Base-by-base conservation (phyloP, 2,329 filamentous ascomycete species). In the Myriosclerotinia curreyana region DNA sequence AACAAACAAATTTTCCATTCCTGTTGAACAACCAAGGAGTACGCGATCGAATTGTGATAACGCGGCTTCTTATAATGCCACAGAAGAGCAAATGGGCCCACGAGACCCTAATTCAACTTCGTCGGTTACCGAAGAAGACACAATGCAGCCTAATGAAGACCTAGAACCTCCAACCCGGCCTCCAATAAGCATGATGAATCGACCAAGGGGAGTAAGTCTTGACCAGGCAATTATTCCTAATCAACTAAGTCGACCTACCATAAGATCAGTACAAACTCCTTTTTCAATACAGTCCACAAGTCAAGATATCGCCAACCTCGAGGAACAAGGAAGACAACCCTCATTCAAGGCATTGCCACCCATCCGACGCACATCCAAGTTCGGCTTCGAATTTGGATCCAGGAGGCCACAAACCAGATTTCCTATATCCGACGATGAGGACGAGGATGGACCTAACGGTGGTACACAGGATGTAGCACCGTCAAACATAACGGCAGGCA, bases 311-410 rank as follows among this genome's bases (percentile, higher is more conserved):
- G 12, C 12, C 5, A 14, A 17, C 2, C 11, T 40, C 11, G 64
- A 64, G 15, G 64, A 67, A 22, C 64, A 64, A 38, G 65, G 65
- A 46, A 56, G 62, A 25, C 55, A 65, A 3, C 62, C 68, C 7
- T 68, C 69, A 1, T 87, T 87, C 67, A 62, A 65, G 49, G 42
- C 58, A 17, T 73, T 88, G 46, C 85, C 85, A 3, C 83, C 83
- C 1, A 85, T 87, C 65, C 79, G 83, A 53, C 79, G 83, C 40
- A 80, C 79, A 17, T 86, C 85, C 20, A 83, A 82, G 4, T 83
- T 87, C 72, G 81, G 81, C 50, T 70, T 79, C n/a, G 65, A 72
- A 64, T 71, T 76, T 71, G 67, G 71, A 64, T 65, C 73, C 61
- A 66, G 72, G 66, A 61, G 71, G 66, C 67, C 73, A 66, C 68